Base-by-base conservation (phyloP, 208 protist species). In the Leishmania amazonensis region DNA sequence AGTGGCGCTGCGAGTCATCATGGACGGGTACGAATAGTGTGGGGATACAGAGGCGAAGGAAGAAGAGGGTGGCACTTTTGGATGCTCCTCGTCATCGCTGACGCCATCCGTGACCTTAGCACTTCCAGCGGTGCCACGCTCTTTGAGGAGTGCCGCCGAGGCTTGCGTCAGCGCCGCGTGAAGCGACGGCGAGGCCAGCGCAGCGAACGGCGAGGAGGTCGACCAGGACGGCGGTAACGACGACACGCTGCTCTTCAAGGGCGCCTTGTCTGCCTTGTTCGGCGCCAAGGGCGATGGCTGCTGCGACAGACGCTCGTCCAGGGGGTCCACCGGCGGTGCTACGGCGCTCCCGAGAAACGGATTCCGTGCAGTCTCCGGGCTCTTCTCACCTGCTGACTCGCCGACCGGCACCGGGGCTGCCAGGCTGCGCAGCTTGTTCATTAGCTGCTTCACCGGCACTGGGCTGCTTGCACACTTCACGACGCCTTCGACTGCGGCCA, bases 151-250 rank as follows among this genome's bases (percentile, higher is more conserved):
- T 49, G 1, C 42, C 3, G 75, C 24, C 35, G 82, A 73, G 28
- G 53, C 70, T 45, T 68, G n/a, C 40, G 54, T 35, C 35, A 81
- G 77, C 77, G 60, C 75, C 31, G 24, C 72, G 9, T 75, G 77
- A 47, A 85, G 53, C 38, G 73, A 76, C 4, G 78, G 75, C 9
- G 78, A 85, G 47, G 81, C 78, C n/a, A 78, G 65, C 2, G 81
- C 38, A 17, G 80, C 75, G 38, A 88, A 85, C 47, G 78, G 80
- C 11, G 81, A 79, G 24, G 80, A 13, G 9, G 72, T 72, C 15
- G 85, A 83, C 75, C 77, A 85, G 72, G 83, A 85, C 47, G 81
- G 65, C n/a, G 84, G 75, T 38, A 81, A 40, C 58, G 9, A 19
- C 75, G 24, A 21, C 74, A 58, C 53, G 17, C 35, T 49, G 9